Conservation (phyloP, 2,329 filamentous ascomycete genomes). For the Venturia asperata region DNA sequence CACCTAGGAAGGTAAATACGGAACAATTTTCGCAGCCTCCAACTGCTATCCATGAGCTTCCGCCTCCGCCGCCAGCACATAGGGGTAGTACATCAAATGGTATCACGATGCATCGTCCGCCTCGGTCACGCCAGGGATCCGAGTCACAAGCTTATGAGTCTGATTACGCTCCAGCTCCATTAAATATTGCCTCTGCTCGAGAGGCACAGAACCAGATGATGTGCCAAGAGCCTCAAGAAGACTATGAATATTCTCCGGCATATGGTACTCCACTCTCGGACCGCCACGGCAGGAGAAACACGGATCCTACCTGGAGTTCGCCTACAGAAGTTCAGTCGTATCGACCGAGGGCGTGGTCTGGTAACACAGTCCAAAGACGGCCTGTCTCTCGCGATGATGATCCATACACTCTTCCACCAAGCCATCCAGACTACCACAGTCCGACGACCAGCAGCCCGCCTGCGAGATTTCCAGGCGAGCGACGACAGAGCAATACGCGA, state of each 20-base stretch:
- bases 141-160: slow-evolving; percentile 25
- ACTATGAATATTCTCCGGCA: slow-evolving; percentile 23
- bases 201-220: not conserved
- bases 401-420: slow-evolving; percentile 13
- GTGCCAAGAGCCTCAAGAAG: slow-evolving; percentile 4
- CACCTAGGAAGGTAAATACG: not conserved
- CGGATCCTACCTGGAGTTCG: slow-evolving; percentile 10
- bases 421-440: slow-evolving; percentile 16
- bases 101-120: slow-evolving; percentile 7
- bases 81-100: slow-evolving; percentile 30
- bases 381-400: slow-evolving; percentile 16
- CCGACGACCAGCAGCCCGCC: slow-evolving; percentile 13
- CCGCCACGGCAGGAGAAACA: slow-evolving; percentile 13
- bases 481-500: not conserved
- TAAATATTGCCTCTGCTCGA: slow-evolving; percentile 20
- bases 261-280: slow-evolving; percentile 6
- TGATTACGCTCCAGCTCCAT: slow-evolving; percentile 29
- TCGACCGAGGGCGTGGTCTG: slow-evolving; percentile 16
- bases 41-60: slow-evolving; percentile 20
- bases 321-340: slow-evolving; percentile 7
- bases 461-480: not conserved
- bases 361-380: slow-evolving; percentile 4
- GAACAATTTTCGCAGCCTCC: slow-evolving; percentile 10
- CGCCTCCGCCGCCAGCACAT: slow-evolving; percentile 34
- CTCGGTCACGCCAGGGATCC: slow-evolving; percentile 18